Conservation (phyloP, 805 yeast species). For the Ogataea pilisensis region DNA sequence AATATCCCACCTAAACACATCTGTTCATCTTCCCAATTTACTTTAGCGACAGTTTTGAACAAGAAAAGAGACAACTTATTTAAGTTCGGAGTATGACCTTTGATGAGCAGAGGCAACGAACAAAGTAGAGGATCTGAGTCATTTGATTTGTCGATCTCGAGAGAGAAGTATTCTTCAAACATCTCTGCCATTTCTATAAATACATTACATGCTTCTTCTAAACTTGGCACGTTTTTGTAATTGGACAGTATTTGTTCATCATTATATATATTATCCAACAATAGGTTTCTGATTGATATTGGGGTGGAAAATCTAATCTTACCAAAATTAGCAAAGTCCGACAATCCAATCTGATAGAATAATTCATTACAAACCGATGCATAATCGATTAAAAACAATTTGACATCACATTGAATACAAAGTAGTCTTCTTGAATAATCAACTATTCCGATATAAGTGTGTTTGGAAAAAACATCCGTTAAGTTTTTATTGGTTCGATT, state of each 20-base stretch:
- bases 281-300: conserved; percentile 33
- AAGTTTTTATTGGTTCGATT: conserved; percentile 44
- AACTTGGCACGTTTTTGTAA: conserved; percentile 7
- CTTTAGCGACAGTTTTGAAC: conserved; percentile 51
- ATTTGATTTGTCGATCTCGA: conserved; percentile 36
- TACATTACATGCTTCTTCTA: conserved; percentile 9
- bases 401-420: conserved; percentile 82
- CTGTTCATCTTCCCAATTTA: conserved; percentile 66
- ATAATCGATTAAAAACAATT: conserved; percentile 75
- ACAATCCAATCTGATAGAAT: conserved; percentile 75
- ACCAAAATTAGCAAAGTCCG: conserved; percentile 84
- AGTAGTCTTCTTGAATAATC: conserved; percentile 67
- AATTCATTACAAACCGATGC: conserved; percentile 62
- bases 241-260: conserved; percentile 11
- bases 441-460: conserved; percentile 77
- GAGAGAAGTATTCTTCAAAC: conserved; percentile 75
- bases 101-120: conserved; percentile 65
- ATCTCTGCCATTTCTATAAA: conserved; percentile 58
- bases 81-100: conserved; percentile 58
- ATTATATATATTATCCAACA: conserved; percentile 34
- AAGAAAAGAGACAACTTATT: conserved; percentile 65
- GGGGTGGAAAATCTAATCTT: conserved; percentile 35
- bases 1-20: conserved; percentile 64
- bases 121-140: conserved; percentile 35
- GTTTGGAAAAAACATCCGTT: conserved; percentile 63